phyloP scores from a whole-genome alignment of 768 basidiomycete species.

The Mycena indigotica region DNA sequence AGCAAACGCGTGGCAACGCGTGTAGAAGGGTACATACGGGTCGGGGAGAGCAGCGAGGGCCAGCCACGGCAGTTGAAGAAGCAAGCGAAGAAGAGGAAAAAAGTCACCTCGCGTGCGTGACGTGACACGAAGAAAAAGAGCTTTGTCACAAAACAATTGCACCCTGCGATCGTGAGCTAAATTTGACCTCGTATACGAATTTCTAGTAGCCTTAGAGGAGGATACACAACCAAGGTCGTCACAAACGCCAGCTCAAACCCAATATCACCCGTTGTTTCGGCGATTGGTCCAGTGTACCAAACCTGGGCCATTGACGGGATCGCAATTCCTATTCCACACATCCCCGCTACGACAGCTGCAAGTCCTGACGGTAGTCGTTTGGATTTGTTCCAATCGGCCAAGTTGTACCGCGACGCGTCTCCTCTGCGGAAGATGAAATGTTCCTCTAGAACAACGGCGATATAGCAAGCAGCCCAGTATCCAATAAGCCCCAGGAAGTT shows the following conservation, averaged over 20 bases:
- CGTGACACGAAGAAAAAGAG: not conserved
- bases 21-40: not conserved
- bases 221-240: slow-evolving; percentile 54
- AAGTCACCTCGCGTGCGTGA: not conserved
- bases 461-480: slow-evolving; percentile 67
- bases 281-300: slow-evolving; percentile 80
- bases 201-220: slow-evolving; percentile 57
- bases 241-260: slow-evolving; percentile 78
- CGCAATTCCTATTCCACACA: slow-evolving; percentile 58
- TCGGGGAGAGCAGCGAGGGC: not conserved
- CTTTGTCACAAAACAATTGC: not conserved
- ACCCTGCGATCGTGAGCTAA: slow-evolving; percentile 2
- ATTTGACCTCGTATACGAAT: slow-evolving; percentile 32
- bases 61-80: not conserved
- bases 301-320: slow-evolving; percentile 74
- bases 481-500: slow-evolving; percentile 78
- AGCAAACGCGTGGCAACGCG: not conserved
- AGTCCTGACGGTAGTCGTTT: slow-evolving; percentile 62
- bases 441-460: slow-evolving; percentile 65
- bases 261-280: slow-evolving; percentile 68
- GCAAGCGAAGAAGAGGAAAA: not conserved
- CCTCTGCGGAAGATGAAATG: slow-evolving; percentile 67
- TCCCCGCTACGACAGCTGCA: slow-evolving; percentile 60
- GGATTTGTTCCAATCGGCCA: slow-evolving; percentile 58
- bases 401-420: slow-evolving; percentile 54